These are phyloP conservation scores for Colletotrichum magnum DNA, from an alignment of 2,329 filamentous ascomycete genomes.

Conservation along the genomic window DNA sequence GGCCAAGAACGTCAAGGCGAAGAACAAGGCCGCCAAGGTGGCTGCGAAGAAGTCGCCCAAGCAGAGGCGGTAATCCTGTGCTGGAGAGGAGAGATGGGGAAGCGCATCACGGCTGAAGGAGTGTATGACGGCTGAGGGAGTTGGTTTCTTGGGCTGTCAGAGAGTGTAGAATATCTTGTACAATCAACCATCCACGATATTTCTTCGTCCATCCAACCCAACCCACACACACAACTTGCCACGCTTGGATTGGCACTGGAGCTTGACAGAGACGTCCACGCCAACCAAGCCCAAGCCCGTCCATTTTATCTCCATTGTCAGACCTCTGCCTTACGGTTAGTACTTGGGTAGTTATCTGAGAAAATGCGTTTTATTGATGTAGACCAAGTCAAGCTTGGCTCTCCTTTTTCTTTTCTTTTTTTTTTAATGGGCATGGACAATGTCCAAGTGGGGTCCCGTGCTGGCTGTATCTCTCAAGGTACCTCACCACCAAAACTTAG, in stretches of 20 bases:
- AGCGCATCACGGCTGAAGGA: too few species aligned
- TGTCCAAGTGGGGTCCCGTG: background rate
- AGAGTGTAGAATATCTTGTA: constrained; percentile 41
- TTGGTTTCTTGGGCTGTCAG: constrained; percentile 7
- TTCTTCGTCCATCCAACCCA: too few species aligned
- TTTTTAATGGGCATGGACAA: background rate
- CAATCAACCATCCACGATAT: constrained; percentile 30
- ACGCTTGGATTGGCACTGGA: too few species aligned
- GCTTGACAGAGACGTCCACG: too few species aligned
- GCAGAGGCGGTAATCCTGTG: constrained; percentile 45
- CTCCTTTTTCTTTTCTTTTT: constrained; percentile 11
- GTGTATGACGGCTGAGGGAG: constrained; percentile 6
- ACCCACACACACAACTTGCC: too few species aligned
- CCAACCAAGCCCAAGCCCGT: too few species aligned
- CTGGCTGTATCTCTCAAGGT: constrained; percentile 12
- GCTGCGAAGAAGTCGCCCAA: constrained; percentile 49
- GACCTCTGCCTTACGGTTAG: too few species aligned
- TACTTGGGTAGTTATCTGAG: background rate
- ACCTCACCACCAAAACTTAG: background rate
- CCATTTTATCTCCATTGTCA: too few species aligned
- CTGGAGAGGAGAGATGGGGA: background rate
- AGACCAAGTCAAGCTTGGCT: background rate
- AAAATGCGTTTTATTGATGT: background rate
- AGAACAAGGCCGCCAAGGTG: constrained; percentile 55
- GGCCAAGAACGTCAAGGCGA: constrained; percentile 49